These are phyloP conservation scores for Colletotrichum siamense DNA, from an alignment of 2,329 filamentous ascomycete species.

Conservation along the genomic window DNA sequence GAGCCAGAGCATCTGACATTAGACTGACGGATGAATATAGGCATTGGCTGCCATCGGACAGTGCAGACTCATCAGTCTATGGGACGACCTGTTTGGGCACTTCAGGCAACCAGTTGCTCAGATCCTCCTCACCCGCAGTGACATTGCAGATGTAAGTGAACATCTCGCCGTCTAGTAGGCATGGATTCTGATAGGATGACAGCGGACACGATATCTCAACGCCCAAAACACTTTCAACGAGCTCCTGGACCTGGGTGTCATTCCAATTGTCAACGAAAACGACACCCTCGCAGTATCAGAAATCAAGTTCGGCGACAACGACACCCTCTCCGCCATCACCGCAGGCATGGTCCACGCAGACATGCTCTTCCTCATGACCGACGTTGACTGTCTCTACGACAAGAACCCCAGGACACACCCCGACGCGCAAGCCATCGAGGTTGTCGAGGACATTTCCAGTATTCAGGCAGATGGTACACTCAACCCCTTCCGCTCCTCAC, in stretches of 20 bases:
- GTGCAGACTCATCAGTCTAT: conserved; percentile 91
- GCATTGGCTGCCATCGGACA: conserved; percentile 96
- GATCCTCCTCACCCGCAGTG: conserved; percentile 91
- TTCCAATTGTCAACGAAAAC: conserved; percentile 99
- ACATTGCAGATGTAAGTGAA: conserved; percentile 84
- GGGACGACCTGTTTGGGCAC: conserved; percentile 91
- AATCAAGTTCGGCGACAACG: conserved; percentile 99
- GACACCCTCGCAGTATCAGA: conserved; percentile 96
- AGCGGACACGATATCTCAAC: conserved; percentile 93
- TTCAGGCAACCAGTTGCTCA: conserved; percentile 91
- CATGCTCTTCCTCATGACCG: conserved; percentile 97
- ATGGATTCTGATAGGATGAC: conserved; percentile 19
- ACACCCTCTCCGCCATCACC: conserved; percentile 95
- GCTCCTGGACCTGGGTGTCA: conserved; percentile 91
- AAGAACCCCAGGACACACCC: conserved; percentile 89
- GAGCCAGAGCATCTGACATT: background rate
- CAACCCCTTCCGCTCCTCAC: background rate
- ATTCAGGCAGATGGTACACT: conserved; percentile 78
- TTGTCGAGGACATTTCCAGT: conserved; percentile 86
- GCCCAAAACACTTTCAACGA: conserved; percentile 94
- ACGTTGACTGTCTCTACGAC: conserved; percentile 96
- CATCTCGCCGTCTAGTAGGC: background rate
- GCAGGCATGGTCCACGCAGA: conserved; percentile 97
- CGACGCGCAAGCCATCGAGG: conserved; percentile 87
- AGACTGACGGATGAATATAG: conserved; percentile 38